Percentiles rank a stretch among this genome's conserved stretches.
Evolutionary conservation across 768 basidiomycete species (phyloP).

Genomic region (Boletus subparvulus): DNA sequence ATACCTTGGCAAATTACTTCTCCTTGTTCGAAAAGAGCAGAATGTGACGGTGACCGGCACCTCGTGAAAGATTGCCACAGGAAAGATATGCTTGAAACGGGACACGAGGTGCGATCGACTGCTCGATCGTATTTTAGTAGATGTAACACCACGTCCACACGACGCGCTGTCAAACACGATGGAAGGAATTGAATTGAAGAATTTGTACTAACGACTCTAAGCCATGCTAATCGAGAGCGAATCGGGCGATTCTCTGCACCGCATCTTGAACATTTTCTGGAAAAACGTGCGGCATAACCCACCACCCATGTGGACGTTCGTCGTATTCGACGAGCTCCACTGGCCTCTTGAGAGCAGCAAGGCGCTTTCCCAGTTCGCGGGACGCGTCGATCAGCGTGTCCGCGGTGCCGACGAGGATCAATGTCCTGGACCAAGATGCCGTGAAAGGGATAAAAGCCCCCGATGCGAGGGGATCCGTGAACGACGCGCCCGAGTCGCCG

Average conservation of each 20-base stretch:
- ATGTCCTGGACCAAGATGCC: slow-evolving; percentile 21
- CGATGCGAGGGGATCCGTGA: slow-evolving; percentile 20
- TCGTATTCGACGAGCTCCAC: slow-evolving; percentile 28
- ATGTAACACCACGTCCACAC: too few species aligned
- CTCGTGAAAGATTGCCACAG: too few species aligned
- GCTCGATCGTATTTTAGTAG: too few species aligned
- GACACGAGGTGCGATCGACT: too few species aligned
- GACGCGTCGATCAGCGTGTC: slow-evolving; percentile 15
- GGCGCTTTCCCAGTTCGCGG: slow-evolving; percentile 6
- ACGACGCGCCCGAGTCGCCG: slow-evolving; percentile 4
- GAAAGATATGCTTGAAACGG: too few species aligned
- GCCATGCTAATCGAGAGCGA: neutral
- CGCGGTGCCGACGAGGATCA: slow-evolving; percentile 19
- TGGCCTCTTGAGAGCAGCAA: neutral
- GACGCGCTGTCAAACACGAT: too few species aligned
- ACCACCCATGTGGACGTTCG: slow-evolving; percentile 24
- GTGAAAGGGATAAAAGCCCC: slow-evolving; percentile 13
- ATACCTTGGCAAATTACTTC: too few species aligned
- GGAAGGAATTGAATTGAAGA: too few species aligned
- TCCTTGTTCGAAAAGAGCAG: too few species aligned
- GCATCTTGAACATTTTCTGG: slow-evolving; percentile 12
- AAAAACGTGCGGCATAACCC: slow-evolving; percentile 17
- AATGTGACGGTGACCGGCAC: too few species aligned
- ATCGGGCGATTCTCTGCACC: slow-evolving; percentile 10
- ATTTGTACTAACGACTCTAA: too few species aligned